Evolutionary conservation across 371 early-diverging fungal genomes (phyloP).

Genomic region (Mucor racemosus): DNA sequence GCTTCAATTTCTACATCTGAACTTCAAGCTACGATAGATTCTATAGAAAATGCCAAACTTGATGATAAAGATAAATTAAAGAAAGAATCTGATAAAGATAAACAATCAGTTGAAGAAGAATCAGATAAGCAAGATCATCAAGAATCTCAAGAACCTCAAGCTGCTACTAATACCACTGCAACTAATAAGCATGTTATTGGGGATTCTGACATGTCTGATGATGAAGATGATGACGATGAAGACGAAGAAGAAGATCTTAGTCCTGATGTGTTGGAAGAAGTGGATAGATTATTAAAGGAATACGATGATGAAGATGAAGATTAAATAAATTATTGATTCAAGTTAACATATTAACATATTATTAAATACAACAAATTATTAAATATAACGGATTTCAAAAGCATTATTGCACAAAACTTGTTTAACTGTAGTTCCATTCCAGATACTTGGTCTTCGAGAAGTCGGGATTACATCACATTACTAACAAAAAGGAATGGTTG

Average conservation of each 20-base stretch:
- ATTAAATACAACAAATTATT: no score
- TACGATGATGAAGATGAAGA: slow-evolving; percentile 31
- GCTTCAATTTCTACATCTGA: slow-evolving; percentile 22
- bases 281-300: slow-evolving; percentile 38
- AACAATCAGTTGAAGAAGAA: background rate
- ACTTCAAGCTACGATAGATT: slow-evolving; percentile 17
- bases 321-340: slow-evolving; percentile 1
- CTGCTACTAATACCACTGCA: slow-evolving; percentile 4
- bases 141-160: background rate
- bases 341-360: no score
- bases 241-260: slow-evolving; percentile 34
- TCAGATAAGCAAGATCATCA: background rate
- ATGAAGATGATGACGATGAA: slow-evolving; percentile 8
- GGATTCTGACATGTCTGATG: slow-evolving; percentile 21
- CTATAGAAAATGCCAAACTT: slow-evolving; percentile 12
- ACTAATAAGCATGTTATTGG: slow-evolving; percentile 21
- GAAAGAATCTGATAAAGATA: no score
- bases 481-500: no score
- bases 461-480: no score
- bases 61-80: background rate
- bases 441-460: no score
- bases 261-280: slow-evolving; percentile 41
- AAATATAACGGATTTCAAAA: no score
- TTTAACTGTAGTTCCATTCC: no score
- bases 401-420: no score